A percentile compares a stretch with the other conserved stretches of the same genome.
Evolutionary conservation across 352 stramenopile genomes (phyloP).

Genomic region (Globisporangium viniferum): DNA sequence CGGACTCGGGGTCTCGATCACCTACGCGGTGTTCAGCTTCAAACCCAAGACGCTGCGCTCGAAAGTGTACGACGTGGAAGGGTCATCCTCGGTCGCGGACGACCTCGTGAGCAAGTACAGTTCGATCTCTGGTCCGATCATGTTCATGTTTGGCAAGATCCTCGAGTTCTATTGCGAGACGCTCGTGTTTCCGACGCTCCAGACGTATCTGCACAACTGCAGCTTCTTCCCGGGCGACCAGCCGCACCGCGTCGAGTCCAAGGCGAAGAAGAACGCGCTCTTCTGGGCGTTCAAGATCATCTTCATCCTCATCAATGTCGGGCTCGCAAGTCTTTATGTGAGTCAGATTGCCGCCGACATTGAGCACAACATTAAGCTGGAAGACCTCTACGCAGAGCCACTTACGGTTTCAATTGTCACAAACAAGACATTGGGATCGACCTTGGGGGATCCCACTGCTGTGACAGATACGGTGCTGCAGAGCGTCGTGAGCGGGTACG

Average conservation of each 20-base stretch:
- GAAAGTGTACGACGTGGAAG: conserved; percentile 13
- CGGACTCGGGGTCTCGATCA: conserved; percentile 17
- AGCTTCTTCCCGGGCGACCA: conserved; percentile 26
- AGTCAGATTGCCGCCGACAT: conserved; percentile 15
- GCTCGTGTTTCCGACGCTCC: conserved; percentile 22
- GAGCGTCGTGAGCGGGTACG: conserved; percentile 20
- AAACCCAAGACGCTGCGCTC: conserved; percentile 12
- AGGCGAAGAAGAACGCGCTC: conserved; percentile 17
- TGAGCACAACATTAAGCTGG: conserved; percentile 4
- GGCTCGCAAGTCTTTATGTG: conserved; percentile 23
- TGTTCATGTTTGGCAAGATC: conserved; percentile 16
- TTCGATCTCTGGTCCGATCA: conserved; percentile 19
- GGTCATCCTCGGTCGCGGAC: conserved; percentile 14
- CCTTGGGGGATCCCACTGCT: neutral
- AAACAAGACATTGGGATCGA: neutral
- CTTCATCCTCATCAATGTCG: conserved; percentile 25
- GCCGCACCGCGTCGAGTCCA: conserved; percentile 21
- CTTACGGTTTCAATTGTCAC: neutral
- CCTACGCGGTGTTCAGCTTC: conserved; percentile 18
- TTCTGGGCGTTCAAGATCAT: conserved; percentile 21
- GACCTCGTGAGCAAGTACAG: conserved; percentile 15
- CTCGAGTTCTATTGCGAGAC: conserved; percentile 25
- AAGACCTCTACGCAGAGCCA: conserved; percentile 4
- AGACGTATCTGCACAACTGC: conserved; percentile 25
- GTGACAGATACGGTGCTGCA: conserved; percentile 19